Evolutionary conservation across 2,329 filamentous ascomycete genomes (phyloP).

Genomic region (Sporothrix schenckii): DNA sequence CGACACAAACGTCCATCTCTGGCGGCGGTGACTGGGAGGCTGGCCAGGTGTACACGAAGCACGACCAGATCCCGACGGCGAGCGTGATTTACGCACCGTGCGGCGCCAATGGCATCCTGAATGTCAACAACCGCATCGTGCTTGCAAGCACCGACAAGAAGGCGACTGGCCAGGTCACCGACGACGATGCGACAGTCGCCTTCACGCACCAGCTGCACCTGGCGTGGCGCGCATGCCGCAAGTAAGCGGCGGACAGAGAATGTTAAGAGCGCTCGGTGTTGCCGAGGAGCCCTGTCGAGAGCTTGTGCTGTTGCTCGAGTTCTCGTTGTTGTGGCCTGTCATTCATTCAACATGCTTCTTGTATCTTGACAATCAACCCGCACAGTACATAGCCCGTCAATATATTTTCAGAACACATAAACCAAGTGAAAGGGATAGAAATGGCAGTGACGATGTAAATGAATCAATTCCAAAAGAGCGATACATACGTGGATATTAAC

Average conservation of each 20-base stretch:
- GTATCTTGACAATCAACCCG: conserved; percentile 7
- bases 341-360: conserved; percentile 9
- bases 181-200: conserved; percentile 51
- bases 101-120: conserved; percentile 51
- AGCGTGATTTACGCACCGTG: conserved; percentile 52
- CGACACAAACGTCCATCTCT: conserved; percentile 49
- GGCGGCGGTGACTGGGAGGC: conserved; percentile 49
- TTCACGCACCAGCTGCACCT: conserved; percentile 52
- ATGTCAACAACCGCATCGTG: conserved; percentile 53
- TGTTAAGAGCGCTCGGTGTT: neutral
- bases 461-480: neutral
- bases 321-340: neutral
- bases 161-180: conserved; percentile 48
- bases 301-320: neutral
- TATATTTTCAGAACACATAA: neutral
- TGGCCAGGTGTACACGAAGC: conserved; percentile 53
- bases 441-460: neutral
- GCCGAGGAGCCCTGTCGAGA: neutral
- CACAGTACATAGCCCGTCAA: conserved; percentile 7
- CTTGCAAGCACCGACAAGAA: conserved; percentile 45
- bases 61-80: conserved; percentile 50
- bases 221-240: conserved; percentile 43
- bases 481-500: conserved; percentile 9
- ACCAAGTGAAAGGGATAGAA: neutral
- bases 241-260: conserved; percentile 30